Base-by-base conservation (phyloP, 2,329 filamentous ascomycete genomes). In the Scytalidium sp. region DNA sequence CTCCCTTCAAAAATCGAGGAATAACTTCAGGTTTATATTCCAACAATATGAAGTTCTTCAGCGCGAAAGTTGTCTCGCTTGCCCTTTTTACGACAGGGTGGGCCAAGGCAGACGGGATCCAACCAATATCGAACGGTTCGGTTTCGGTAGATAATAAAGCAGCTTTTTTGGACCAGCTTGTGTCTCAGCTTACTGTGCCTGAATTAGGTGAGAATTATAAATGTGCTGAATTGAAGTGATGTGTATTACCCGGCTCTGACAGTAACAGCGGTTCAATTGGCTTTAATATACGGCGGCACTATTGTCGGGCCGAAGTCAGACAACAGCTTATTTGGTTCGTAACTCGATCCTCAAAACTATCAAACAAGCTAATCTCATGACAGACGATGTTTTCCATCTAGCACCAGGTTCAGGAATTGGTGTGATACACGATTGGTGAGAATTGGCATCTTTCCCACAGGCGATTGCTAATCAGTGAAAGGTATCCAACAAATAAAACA, bases 241-340 rank as follows among this genome's bases (percentile, higher is more conserved):
- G 20, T 40, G 21, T 43, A 5, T 4, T 27, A 6, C 25, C 20
- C 3, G 47, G 17, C 10, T 9, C 46, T 52, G 15, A 50, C 41
- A 36, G 2, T 45, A 45, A n/a, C 22, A 66, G 65, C 69, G 2
- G 46, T 72, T n/a, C 72, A 74, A 60, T 56, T 74, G 19, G 70
- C 74, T 47, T 64, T 75, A 36, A 74, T 70, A 59, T 74, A 73
- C 50, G 71, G 64, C 10, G 70, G 67, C 42, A 69, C 71, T 41
- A 67, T 74, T 23, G 60, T 74, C 4, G 71, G 71, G 2, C 60
- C 64, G 10, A 55, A 67, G 4, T 66, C 66, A 2, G 60, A 67
- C 13, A 69, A 72, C 55, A 67, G 65, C 25, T 62, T 71, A 23
- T 72, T 71, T 47, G 67, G 52, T 11, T 41, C 45, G 11, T 64